Evolutionary conservation across 768 basidiomycete genomes (phyloP).

Genomic region (Psilocybe tampanensis): DNA sequence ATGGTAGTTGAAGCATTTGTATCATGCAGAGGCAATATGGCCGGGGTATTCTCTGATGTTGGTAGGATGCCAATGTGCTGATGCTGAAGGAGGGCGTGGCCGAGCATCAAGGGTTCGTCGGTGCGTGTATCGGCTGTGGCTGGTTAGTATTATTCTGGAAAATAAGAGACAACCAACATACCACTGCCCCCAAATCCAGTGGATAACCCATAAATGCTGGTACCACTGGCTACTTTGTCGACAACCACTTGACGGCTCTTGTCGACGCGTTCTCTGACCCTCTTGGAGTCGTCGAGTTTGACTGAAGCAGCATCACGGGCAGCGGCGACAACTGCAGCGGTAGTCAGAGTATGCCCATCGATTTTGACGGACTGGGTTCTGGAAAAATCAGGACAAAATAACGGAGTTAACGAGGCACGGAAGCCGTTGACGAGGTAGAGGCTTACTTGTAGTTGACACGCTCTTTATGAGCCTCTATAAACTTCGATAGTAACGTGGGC

Average conservation of each 20-base stretch:
- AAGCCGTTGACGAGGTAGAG: not conserved
- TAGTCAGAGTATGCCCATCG: constrained; percentile 64
- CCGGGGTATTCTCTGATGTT: constrained; percentile 45
- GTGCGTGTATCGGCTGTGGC: constrained; percentile 72
- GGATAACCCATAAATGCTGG: constrained; percentile 81
- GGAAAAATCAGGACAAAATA: constrained; percentile 24
- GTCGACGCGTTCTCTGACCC: constrained; percentile 52
- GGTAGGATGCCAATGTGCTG: constrained; percentile 73
- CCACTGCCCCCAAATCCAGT: constrained; percentile 82
- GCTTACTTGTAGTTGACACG: constrained; percentile 16
- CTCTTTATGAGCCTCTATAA: constrained; percentile 22
- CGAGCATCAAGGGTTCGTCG: constrained; percentile 60
- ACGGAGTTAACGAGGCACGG: not conserved
- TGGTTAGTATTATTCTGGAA: constrained; percentile 1
- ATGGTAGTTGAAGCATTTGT: constrained; percentile 68
- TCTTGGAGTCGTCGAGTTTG: constrained; percentile 38
- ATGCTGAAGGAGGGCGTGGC: constrained; percentile 71
- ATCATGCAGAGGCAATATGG: constrained; percentile 67
- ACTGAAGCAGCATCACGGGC: constrained; percentile 58
- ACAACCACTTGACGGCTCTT: constrained; percentile 69
- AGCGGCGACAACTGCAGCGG: constrained; percentile 67
- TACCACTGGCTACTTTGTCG: constrained; percentile 65
- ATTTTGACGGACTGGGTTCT: constrained; percentile 58
- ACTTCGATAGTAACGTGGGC: constrained; percentile 23
- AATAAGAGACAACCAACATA: constrained; percentile 23